phyloP scores from a whole-genome alignment of 768 basidiomycete genomes.

The Russula griseocarnosa region DNA sequence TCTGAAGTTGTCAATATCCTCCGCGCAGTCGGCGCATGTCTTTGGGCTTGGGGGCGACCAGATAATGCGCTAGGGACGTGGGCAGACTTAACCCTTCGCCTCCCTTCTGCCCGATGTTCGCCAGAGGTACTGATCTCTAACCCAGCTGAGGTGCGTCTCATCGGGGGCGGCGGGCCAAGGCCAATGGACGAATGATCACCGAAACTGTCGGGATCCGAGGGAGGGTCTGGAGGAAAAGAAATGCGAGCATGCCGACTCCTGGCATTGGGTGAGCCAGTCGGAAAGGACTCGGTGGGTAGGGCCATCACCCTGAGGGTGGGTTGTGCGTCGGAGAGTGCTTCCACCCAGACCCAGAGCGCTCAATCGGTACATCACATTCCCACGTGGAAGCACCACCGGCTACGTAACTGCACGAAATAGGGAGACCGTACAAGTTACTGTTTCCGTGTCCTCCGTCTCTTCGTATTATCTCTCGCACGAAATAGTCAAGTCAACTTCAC shows the following conservation, averaged over 20 bases:
- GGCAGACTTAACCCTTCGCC: constrained; percentile 35
- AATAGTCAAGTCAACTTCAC: too few relatives aligned
- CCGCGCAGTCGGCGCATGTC: constrained; percentile 16
- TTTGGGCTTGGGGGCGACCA: constrained; percentile 20
- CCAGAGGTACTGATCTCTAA: constrained; percentile 14
- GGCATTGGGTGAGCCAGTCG: constrained; percentile 31
- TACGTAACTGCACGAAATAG: background rate
- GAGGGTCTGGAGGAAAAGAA: constrained; percentile 34
- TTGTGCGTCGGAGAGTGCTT: background rate
- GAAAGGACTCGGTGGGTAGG: constrained; percentile 21
- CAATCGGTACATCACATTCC: background rate
- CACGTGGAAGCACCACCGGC: constrained; percentile 1
- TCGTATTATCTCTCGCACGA: too few relatives aligned
- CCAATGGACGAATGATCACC: constrained; percentile 29
- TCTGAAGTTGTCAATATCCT: constrained; percentile 25
- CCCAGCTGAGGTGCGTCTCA: constrained; percentile 21
- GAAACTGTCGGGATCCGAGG: constrained; percentile 16
- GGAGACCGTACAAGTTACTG: too few relatives aligned
- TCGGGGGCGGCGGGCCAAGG: constrained; percentile 32
- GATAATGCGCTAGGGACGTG: constrained; percentile 24
- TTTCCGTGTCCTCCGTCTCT: too few relatives aligned
- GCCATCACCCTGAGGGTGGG: constrained; percentile 7
- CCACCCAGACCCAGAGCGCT: background rate
- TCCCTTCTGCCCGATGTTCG: constrained; percentile 29
- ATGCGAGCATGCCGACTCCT: constrained; percentile 33